phyloP scores from a whole-genome alignment of 169 alveolate species.

The Plasmodium gonderi region DNA sequence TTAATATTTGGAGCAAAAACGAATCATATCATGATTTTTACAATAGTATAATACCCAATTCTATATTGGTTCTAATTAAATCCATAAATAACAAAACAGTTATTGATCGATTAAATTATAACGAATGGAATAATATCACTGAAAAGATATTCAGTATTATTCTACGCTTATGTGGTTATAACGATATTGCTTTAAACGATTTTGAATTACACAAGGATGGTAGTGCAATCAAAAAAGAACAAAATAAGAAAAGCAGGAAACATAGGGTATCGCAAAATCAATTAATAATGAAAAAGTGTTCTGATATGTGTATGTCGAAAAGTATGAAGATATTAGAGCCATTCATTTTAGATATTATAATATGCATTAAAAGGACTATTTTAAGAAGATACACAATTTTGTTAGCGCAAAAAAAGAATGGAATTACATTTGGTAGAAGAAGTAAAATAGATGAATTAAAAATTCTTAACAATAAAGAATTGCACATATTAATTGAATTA shows the following conservation, averaged over 20 bases:
- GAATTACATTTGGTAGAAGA: background rate
- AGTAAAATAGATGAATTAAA: conserved; percentile 6
- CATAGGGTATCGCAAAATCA: background rate
- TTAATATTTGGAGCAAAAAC: conserved; percentile 62
- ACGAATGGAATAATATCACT: conserved; percentile 27
- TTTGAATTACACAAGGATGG: background rate
- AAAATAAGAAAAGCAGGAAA: background rate
- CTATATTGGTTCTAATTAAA: conserved; percentile 34
- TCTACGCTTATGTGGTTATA: conserved; percentile 70
- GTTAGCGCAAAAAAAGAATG: background rate
- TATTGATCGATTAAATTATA: conserved; percentile 1
- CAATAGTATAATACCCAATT: conserved; percentile 50
- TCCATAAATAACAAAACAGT: conserved; percentile 26
- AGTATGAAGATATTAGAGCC: conserved; percentile 67
- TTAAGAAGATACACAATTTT: conserved; percentile 36
- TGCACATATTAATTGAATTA: conserved; percentile 61
- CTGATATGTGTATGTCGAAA: background rate
- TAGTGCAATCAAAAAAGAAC: background rate
- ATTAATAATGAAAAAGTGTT: background rate
- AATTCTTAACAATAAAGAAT: conserved; percentile 63
- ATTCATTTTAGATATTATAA: conserved; percentile 32
- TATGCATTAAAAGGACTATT: conserved; percentile 36
- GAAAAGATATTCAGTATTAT: conserved; percentile 47
- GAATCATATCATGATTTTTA: conserved; percentile 45
- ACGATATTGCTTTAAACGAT: background rate